A percentile compares a stretch with the other conserved stretches of the same genome.
Evolutionary conservation across 2,329 filamentous ascomycete genomes (phyloP).

Genomic region (Penicillium psychrosexuale): DNA sequence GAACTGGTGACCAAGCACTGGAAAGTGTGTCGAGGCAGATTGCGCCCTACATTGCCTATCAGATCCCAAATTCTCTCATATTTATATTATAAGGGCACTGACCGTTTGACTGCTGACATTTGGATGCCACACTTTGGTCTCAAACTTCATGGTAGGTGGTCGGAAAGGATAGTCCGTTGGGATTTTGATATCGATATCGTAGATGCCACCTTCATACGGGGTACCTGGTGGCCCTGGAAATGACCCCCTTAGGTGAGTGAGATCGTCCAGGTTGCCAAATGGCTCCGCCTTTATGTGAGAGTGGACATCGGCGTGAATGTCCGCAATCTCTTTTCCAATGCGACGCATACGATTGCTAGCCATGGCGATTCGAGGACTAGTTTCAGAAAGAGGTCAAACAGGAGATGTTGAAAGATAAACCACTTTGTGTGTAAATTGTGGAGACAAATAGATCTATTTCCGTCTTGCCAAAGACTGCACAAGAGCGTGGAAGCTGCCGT

Average conservation of each 20-base stretch:
- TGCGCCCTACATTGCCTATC: constrained; percentile 66
- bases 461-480: neutral
- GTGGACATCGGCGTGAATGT: constrained; percentile 60
- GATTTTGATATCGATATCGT: constrained; percentile 78
- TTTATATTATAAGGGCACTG: constrained; percentile 35
- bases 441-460: neutral
- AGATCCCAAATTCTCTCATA: neutral
- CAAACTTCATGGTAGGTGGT: constrained; percentile 84
- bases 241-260: constrained; percentile 77
- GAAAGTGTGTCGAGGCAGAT: constrained; percentile 95
- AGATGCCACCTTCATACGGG: constrained; percentile 85
- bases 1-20: constrained; percentile 87
- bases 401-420: neutral
- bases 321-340: constrained; percentile 49
- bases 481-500: neutral
- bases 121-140: constrained; percentile 94
- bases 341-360: constrained; percentile 57
- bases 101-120: constrained; percentile 94
- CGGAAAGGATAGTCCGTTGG: constrained; percentile 90
- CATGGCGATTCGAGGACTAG: constrained; percentile 41
- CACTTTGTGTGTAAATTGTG: neutral
- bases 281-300: constrained; percentile 73
- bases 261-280: constrained; percentile 60
- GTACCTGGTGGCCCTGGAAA: constrained; percentile 88
- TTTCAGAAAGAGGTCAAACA: neutral